A percentile compares a stretch with the other conserved stretches of the same genome.
These are phyloP conservation scores for Elsinoe fawcettii DNA, from an alignment of 2,329 filamentous ascomycete species.

Conservation along the genomic window DNA sequence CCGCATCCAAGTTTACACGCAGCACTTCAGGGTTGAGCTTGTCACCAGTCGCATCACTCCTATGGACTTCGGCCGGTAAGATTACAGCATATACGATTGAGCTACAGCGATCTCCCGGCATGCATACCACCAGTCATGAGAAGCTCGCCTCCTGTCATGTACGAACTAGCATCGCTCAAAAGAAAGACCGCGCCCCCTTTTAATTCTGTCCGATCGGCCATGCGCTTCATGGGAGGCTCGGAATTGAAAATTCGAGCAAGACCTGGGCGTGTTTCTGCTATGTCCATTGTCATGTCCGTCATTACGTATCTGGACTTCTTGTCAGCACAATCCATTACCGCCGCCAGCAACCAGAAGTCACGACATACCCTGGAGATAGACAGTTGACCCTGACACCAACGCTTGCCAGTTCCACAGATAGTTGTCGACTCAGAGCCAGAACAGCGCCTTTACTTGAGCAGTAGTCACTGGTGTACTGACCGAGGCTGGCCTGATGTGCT, in stretches of 20 bases:
- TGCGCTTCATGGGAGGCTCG: slow-evolving; percentile 34
- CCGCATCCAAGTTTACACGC: no score
- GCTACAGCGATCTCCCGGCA: slow-evolving; percentile 21
- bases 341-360: no score
- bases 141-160: slow-evolving; percentile 33
- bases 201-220: slow-evolving; percentile 34
- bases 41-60: no score
- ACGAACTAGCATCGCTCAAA: slow-evolving; percentile 33
- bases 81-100: no score
- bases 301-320: slow-evolving; percentile 25
- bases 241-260: slow-evolving; percentile 33
- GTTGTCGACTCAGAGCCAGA: slow-evolving; percentile 13
- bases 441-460: slow-evolving; percentile 17
- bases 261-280: slow-evolving; percentile 24
- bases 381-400: slow-evolving; percentile 23
- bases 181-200: slow-evolving; percentile 35
- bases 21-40: no score
- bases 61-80: no score
- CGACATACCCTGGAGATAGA: slow-evolving; percentile 31
- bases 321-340: not conserved
- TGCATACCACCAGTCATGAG: slow-evolving; percentile 34
- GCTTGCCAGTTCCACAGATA: slow-evolving; percentile 28
- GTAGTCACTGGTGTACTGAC: slow-evolving; percentile 27
- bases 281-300: slow-evolving; percentile 31
- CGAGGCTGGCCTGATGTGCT: slow-evolving; percentile 27